Base-by-base conservation (phyloP, 345 rosid species). In the Eutrema heterophyllum region DNA sequence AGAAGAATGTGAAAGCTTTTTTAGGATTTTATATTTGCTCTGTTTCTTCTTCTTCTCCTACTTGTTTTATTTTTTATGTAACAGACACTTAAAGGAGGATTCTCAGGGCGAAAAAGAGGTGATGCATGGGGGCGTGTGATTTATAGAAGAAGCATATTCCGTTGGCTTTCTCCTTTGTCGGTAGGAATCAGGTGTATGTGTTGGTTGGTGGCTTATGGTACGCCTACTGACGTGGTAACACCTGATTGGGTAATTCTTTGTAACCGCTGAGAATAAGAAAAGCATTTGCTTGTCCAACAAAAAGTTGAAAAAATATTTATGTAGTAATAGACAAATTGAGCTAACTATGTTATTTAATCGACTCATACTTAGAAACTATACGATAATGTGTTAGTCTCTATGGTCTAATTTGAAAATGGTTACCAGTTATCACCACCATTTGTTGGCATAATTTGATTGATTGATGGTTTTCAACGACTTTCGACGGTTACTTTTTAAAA, bases 21-120 rank as follows among this genome's bases (percentile, higher is more conserved):
- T 33, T 2, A 24, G 52, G 13, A 49, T 41, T 18, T 6, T 0
- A 4, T 21, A 21, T 21, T 13, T 52, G 41, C 79, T 70, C 67
- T 48, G 51, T 58, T 75, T 83, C 43, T 30, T 56, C 56, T 54
- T 73, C 78, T 46, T 72, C 70, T 24, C 62, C 53, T 49, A 65
- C 15, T 26, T 54, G 9, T 16, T 3, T 13, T 46, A 26, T 12
- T 16, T 39, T 39, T 10, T 21, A 11, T 65, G 35, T 32, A 48
- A 72, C 62, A 41, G 43, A 72, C 40, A 39, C 53, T 39, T 15
- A 5, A 26, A 26, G 3, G 68, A 68, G 66, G 59, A 56, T 41
- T 71, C 48, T 24, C 59, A 41, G 68, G 48, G 72, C 14, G 71
- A 52, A 77, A 71, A 27, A 56, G 48, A 65, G 32, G 39, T 9